Base-by-base conservation (phyloP, 257 asterid genomes). In the Orobanche coerulescens region DNA sequence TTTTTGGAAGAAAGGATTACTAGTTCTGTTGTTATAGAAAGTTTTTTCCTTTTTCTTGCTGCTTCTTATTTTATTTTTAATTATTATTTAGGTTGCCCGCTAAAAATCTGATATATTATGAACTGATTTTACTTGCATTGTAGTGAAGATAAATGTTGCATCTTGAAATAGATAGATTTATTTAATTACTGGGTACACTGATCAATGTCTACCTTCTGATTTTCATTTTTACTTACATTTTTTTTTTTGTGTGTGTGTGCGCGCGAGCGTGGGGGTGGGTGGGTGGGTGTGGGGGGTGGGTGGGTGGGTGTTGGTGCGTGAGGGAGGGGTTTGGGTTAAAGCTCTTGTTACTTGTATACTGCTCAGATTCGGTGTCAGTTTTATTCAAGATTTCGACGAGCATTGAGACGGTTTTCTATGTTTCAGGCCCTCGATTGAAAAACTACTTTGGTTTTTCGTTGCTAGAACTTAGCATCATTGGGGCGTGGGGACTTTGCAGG, bases 401-500 rank as follows among this genome's bases (percentile, higher is more conserved):
- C 64, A 50, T 18, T 67, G 13, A 59, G 55, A 12, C 42, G 20
- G 18, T 60, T 44, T 47, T 18, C 24, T 22, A 30, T n/a, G n/a
- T n/a, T n/a, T n/a, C n/a, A n/a, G n/a, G n/a, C n/a, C n/a, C n/a
- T n/a, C n/a, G n/a, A n/a, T n/a, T n/a, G n/a, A n/a, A n/a, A n/a
- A n/a, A n/a, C n/a, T n/a, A 20, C 36, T 54, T 37, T 63, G 61
- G 24, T 47, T 58, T 49, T 40, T 31, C 64, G 16, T 42, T 54
- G 51, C 68, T 50, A 59, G 31, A 62, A 46, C 39, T 31, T 58
- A 37, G 58, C 43, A 59, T 33, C 61, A 54, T 47, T 39, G 18
- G 60, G 60, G 58, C 66, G 62, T 28, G 52, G 62, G 58, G 53
- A 14, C 58, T 59, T 55, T 62, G 70, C 55, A 51, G 68, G 65